These are phyloP conservation scores for Talaromyces sp. DNA, from an alignment of 2,329 filamentous ascomycete species.

Conservation along the genomic window DNA sequence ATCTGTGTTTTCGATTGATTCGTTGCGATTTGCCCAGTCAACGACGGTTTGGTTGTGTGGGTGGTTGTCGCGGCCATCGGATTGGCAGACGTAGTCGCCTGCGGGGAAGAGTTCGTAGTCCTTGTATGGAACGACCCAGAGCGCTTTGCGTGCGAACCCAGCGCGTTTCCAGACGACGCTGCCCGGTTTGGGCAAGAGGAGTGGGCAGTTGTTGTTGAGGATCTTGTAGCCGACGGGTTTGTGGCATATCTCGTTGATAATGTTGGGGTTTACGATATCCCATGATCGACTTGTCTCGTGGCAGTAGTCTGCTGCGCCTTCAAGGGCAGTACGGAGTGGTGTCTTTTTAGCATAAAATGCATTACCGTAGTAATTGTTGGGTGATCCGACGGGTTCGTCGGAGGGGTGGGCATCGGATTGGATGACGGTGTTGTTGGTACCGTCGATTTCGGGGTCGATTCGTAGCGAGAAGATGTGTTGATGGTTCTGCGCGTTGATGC, in stretches of 20 bases:
- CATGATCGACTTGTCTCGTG: constrained; percentile 77
- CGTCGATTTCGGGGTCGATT: constrained; percentile 82
- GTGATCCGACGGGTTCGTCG: constrained; percentile 70
- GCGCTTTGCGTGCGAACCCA: constrained; percentile 78
- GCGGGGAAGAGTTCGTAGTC: constrained; percentile 60
- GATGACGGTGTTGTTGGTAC: constrained; percentile 78
- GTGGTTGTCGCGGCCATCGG: constrained; percentile 33
- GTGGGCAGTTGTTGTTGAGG: constrained; percentile 77
- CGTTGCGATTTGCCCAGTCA: constrained; percentile 42
- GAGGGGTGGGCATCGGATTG: constrained; percentile 71
- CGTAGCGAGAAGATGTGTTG: constrained; percentile 93
- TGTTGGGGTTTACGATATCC: constrained; percentile 83
- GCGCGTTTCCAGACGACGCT: constrained; percentile 86
- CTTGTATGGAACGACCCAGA: constrained; percentile 64
- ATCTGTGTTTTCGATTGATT: constrained; percentile 54
- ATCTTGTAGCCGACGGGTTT: constrained; percentile 87
- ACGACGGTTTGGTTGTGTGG: constrained; percentile 42
- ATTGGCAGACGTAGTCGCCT: constrained; percentile 60
- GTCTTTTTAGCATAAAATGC: constrained; percentile 84
- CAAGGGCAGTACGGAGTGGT: constrained; percentile 66
- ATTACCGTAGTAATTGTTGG: constrained; percentile 83
- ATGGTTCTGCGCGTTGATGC: constrained; percentile 92
- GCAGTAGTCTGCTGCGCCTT: constrained; percentile 74
- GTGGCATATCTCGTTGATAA: constrained; percentile 76
- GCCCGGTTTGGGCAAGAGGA: constrained; percentile 72